Evolutionary conservation across 2,329 filamentous ascomycete species (phyloP).

Genomic region (Trichoderma brevicompactum): DNA sequence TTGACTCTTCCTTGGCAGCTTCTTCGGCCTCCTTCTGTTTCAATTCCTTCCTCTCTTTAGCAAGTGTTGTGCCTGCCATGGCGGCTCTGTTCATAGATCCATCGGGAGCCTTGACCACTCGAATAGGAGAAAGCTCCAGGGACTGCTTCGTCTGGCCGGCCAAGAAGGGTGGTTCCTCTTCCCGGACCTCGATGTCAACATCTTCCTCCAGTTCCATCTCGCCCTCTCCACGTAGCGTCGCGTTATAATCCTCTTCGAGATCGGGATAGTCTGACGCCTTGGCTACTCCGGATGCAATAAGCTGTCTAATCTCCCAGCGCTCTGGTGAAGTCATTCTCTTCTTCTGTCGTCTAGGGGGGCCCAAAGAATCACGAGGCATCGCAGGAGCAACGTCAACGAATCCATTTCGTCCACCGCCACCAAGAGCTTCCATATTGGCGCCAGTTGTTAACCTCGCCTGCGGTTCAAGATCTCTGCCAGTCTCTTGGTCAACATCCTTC

Average conservation of each 20-base stretch:
- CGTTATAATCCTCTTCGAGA: conserved; percentile 90
- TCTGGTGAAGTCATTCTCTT: conserved; percentile 97
- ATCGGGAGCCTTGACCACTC: conserved; percentile 96
- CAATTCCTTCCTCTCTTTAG: conserved; percentile 87
- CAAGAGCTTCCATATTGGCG: conserved; percentile 83
- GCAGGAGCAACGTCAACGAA: conserved; percentile 51
- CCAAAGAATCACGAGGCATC: conserved; percentile 47
- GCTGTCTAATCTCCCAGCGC: conserved; percentile 94
- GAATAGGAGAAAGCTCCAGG: conserved; percentile 89
- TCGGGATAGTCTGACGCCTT: conserved; percentile 95
- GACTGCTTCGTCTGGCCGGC: conserved; percentile 96
- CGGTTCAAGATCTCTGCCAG: conserved; percentile 80
- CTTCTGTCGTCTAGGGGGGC: conserved; percentile 63
- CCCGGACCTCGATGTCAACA: conserved; percentile 93
- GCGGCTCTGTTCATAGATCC: conserved; percentile 97
- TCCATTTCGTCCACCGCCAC: conserved; percentile 64
- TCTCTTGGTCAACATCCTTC: conserved; percentile 94
- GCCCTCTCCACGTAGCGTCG: conserved; percentile 81
- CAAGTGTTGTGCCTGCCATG: conserved; percentile 86
- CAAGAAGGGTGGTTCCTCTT: conserved; percentile 95
- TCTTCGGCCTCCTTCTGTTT: conserved; percentile 85
- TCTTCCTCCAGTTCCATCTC: conserved; percentile 94
- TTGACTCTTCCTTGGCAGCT: conserved; percentile 72
- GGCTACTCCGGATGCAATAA: conserved; percentile 92
- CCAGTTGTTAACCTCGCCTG: conserved; percentile 81